Base-by-base conservation (phyloP, 2,329 filamentous ascomycete genomes). In the Cytospora leucostoma region DNA sequence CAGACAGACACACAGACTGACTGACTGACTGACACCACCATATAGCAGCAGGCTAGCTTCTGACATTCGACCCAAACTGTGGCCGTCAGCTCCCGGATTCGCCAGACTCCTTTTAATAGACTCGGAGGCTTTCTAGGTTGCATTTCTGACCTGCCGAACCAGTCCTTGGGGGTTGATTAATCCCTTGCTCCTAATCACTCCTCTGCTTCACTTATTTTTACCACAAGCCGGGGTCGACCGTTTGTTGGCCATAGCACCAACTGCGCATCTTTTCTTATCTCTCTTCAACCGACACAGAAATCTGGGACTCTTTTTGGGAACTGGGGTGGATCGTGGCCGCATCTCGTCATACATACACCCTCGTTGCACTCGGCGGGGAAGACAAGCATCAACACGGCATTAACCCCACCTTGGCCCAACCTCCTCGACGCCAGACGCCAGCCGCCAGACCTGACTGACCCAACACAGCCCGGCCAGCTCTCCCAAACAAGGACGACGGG, bases 381-480 rank as follows among this genome's bases (percentile, higher is more conserved):
- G 33, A 49, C 33, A 47, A 56, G 51, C 33, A 51, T 55, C 56
- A 37, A 53, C 38, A 53, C 56, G 27, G 21, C 13, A 35, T 40
- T 27, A 34, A 59, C 51, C 49, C 55, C 49, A 52, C 55, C 38
- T 50, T 62, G 33, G 44, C 53, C 59, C 27, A 40, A 34, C 44
- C 55, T 47, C 7, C 50, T 52, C 58, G 49, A 55, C 58, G 50
- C 58, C 58, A 61, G 37, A 50, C 51, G 37, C 58, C 50, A 49
- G 58, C 50, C 50, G 49, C 63, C 63, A 62, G 44, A 58, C 56
- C 60, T 61, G 64, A 57, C 57, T n/a, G 19, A 44, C 40, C n/a
- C 61, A 56, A 53, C 56, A 38, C 56, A 63, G 50, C 52, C 59
- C 38, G 60, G 56, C 37, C 44, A 52, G 35, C 50, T 51, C 35